phyloP scores from a whole-genome alignment of 331 rosid genomes.

The Quercus phellos region DNA sequence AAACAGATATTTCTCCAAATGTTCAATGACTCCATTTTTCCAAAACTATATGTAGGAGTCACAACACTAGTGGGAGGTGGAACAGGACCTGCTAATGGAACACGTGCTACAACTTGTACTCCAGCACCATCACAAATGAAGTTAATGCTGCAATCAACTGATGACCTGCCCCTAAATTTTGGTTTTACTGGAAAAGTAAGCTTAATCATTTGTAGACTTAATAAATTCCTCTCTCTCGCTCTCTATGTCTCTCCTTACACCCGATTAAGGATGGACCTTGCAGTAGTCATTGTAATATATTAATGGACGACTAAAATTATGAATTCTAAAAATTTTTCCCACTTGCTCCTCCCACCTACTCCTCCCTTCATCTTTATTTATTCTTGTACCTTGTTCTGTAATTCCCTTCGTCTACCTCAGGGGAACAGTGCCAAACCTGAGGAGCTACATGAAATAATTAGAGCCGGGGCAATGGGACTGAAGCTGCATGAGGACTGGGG shows the following conservation, averaged over 20 bases:
- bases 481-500: constrained; percentile 99
- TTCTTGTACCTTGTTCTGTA: background rate
- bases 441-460: constrained; percentile 58
- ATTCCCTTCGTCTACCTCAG: constrained; percentile 33
- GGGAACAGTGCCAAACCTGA: constrained; percentile 75
- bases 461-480: constrained; percentile 96
- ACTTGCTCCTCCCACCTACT: background rate
- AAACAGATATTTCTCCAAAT: background rate
- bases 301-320: background rate
- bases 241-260: background rate
- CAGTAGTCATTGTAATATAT: background rate
- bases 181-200: constrained; percentile 90
- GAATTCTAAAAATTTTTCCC: background rate
- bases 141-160: constrained; percentile 88
- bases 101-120: constrained; percentile 93
- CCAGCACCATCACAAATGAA: constrained; percentile 69
- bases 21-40: constrained; percentile 11
- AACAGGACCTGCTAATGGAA: constrained; percentile 93
- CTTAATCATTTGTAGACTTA: constrained; percentile 9
- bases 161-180: constrained; percentile 76
- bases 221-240: background rate
- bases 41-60: constrained; percentile 52
- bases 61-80: constrained; percentile 95
- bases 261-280: constrained; percentile 6
- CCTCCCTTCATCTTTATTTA: background rate